Evolutionary conservation across 2,329 filamentous ascomycete genomes (phyloP), one percentile per base, ranked within the genome.

Genomic region (Aureobasidium leucospermi): DNA sequence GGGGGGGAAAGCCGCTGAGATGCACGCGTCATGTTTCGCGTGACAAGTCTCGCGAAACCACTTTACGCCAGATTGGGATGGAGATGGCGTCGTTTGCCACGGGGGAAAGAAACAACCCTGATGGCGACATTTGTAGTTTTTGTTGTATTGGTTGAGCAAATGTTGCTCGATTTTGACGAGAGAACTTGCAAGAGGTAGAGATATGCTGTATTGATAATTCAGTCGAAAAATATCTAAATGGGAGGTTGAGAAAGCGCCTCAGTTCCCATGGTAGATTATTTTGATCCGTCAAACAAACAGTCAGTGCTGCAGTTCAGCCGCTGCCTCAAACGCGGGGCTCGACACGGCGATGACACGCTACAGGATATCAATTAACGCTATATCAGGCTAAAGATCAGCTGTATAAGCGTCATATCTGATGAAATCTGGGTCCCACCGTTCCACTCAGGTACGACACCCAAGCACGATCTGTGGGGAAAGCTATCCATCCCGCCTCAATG

Each of bases 331-430:
- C 38, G 49, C 38, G 49, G 38, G 38, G 49, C 49, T 32, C 13
- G 8, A 28, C 49, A 42, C 38, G 49, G 13, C 11, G 19, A 53
- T 53, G 38, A 53, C 49, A 42, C 49, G 49, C 16, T 56, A 3
- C 16, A 45, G 31, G 13, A 45, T 5, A 45, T 45, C 39, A 56
- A 56, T 56, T 6, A 45, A 43, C 0, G 29, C 52, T 28, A 4
- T 6, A 9, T 56, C 5, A 10, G 52, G 52, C 6, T 38, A 10
- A 56, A 56, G 52, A 56, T 56, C 52, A 36, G 16, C 52, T 56
- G 52, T 56, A 56, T 56, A 56, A 36, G 29, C 52, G 52, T 56
- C 52, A 56, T 56, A 6, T 31, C 16, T 16, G 23, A 56, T 38
- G 15, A 36, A 29, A 56, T 56, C 52, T 39, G 23, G 23, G 23